Base-by-base conservation (phyloP, 2,329 filamentous ascomycete species). In the Paraconiothyrium brasiliense region DNA sequence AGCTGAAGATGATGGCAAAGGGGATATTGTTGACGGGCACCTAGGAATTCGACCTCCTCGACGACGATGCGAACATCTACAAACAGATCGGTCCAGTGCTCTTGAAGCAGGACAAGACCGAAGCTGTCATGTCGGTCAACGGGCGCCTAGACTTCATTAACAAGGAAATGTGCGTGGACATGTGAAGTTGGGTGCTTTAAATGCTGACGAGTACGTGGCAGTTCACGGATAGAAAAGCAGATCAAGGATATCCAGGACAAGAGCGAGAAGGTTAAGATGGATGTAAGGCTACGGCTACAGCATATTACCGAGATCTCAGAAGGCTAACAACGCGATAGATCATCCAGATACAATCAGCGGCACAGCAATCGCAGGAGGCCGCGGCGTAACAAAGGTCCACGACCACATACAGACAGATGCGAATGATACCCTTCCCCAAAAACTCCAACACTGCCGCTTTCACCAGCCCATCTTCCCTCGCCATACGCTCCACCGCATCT, bases 71-170 rank as follows among this genome's bases (percentile, higher is more conserved):
- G 73, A 92, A 89, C 66, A 97, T 99, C 79, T 99, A 97, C 87
- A 99, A 98, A 81, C 88, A 97, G 46, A 89, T 97, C 50, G 95
- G 95, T 0, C 95, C 95, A 0, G 92, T 98, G 7, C 83, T 99
- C 41, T 80, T 99, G 73, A 97, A 98, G 84, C 95, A 99, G 80
- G 95, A 98, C 60, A 94, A 92, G 79, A 83, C 88, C 1, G 95
- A 99, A 78, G 95, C 95, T 0, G 89, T 93, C 67, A 91, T 92
- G 84, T 94, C 93, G 0, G 95, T 99, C 20, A 93, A 96, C 70
- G 92, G 92, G 22, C 89, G 95, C 27, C 79, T 99, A 54, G 93
- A 97, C 68, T 98, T 94, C 75, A 99, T 99, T 68, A 87, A 90
- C 67, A 92, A 94, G 74, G 94, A 99, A 77, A 95, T 98, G 93